These are phyloP conservation scores for Chondrostereum purpureum DNA, from an alignment of 1,284 basidiomycete genomes.

Conservation along the genomic window DNA sequence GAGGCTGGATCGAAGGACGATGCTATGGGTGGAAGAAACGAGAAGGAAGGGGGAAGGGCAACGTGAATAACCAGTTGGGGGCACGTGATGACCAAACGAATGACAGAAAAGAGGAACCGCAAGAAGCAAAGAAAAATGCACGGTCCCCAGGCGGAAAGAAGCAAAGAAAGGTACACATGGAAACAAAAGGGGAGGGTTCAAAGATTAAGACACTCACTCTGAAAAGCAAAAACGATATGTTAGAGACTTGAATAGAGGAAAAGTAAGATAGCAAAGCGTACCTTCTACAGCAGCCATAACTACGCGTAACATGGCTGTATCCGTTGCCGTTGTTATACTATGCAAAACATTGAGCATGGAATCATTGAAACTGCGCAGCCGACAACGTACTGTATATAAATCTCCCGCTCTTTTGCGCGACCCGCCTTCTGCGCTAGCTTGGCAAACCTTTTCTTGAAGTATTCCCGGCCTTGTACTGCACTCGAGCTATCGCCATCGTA, in stretches of 20 bases:
- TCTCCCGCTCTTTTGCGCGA: constrained; percentile 79
- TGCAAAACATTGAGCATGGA: not conserved
- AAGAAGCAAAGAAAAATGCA: constrained; percentile 2
- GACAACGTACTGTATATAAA: constrained; percentile 79
- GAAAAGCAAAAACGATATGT: constrained; percentile 15
- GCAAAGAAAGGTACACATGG: not conserved
- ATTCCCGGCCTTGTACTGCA: constrained; percentile 73
- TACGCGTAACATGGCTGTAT: constrained; percentile 85
- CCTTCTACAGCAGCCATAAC: constrained; percentile 94
- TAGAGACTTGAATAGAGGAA: constrained; percentile 5
- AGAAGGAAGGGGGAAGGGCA: constrained; percentile 14
- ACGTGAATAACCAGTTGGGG: not conserved
- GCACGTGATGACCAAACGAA: not conserved
- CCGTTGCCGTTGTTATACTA: constrained; percentile 89
- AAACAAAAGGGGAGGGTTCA: constrained; percentile 10
- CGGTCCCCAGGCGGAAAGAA: constrained; percentile 14
- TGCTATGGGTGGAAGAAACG: constrained; percentile 32
- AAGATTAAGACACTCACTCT: constrained; percentile 66
- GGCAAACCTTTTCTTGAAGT: constrained; percentile 85
- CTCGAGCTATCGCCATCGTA: constrained; percentile 70
- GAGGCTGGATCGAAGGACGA: constrained; percentile 53
- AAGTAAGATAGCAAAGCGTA: constrained; percentile 28
- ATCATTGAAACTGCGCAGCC: not conserved
- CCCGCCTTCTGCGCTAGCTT: constrained; percentile 77
- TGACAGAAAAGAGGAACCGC: not conserved